Percentiles rank a stretch among this genome's conserved stretches.
phyloP scores from a whole-genome alignment of 768 basidiomycete species.

The Mycena albidolilacea region DNA sequence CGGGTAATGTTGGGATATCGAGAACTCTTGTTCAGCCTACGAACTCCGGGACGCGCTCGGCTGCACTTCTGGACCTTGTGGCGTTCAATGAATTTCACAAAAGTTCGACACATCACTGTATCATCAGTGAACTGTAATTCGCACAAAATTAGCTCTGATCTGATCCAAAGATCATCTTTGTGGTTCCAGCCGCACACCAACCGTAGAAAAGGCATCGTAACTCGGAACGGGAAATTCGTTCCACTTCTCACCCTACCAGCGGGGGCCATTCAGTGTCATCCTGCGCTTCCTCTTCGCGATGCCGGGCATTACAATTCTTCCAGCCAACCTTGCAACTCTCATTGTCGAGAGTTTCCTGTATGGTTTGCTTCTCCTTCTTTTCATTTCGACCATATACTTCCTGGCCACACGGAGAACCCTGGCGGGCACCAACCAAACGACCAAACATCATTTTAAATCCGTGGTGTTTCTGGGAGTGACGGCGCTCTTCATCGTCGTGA shows the following conservation, averaged over 20 bases:
- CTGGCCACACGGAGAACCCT: constrained; percentile 19
- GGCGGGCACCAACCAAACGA: constrained; percentile 7
- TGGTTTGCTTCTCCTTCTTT: constrained; percentile 33
- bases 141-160: not conserved
- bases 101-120: no score
- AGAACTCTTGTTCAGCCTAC: no score
- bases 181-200: not conserved
- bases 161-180: not conserved
- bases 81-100: not conserved
- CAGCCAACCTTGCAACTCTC: constrained; percentile 32
- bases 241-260: not conserved
- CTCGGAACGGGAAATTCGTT: not conserved
- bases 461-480: constrained; percentile 14
- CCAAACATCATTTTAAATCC: constrained; percentile 9
- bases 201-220: not conserved
- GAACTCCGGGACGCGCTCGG: no score
- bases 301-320: constrained; percentile 24
- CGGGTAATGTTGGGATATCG: no score
- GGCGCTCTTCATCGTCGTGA: constrained; percentile 18
- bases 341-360: constrained; percentile 32
- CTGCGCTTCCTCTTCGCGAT: not conserved
- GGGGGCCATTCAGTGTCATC: not conserved
- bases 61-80: not conserved
- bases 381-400: constrained; percentile 21
- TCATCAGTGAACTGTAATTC: no score